phyloP scores from a whole-genome alignment of 2,329 filamentous ascomycete genomes.

The Macroventuria anomochaeta region DNA sequence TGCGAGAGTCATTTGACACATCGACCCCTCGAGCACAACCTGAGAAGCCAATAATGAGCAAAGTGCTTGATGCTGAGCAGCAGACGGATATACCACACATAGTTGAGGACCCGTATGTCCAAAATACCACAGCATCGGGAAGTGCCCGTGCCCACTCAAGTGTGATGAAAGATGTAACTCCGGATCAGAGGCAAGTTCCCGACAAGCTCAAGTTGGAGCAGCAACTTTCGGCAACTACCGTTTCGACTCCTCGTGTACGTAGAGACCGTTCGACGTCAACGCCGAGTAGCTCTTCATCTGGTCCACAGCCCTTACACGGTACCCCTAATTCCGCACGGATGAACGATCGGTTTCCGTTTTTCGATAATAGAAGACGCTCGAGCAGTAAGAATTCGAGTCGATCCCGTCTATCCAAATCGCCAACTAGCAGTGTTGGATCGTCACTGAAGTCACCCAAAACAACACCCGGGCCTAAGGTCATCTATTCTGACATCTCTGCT shows the following conservation, averaged over 20 bases:
- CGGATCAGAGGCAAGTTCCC: not conserved
- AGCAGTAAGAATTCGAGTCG: slow-evolving; percentile 36
- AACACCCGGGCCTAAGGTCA: slow-evolving; percentile 18
- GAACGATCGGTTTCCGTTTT: slow-evolving; percentile 54
- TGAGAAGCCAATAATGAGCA: not conserved
- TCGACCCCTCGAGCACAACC: slow-evolving; percentile 7
- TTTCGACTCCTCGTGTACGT: not conserved
- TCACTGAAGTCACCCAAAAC: slow-evolving; percentile 17
- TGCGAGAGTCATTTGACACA: slow-evolving; percentile 18
- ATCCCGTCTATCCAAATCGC: slow-evolving; percentile 24
- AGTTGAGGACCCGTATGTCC: not conserved
- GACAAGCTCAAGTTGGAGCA: not conserved
- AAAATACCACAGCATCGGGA: too few species aligned
- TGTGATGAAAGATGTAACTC: not conserved
- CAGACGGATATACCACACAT: not conserved
- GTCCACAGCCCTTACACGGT: slow-evolving; percentile 15
- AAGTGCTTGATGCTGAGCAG: not conserved
- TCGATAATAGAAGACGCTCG: slow-evolving; percentile 44
- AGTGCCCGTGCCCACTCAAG: too few species aligned
- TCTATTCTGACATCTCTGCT: slow-evolving; percentile 32
- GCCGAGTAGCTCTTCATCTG: slow-evolving; percentile 13
- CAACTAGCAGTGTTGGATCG: slow-evolving; percentile 25
- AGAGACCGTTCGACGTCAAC: slow-evolving; percentile 5
- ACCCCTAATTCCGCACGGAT: slow-evolving; percentile 46
- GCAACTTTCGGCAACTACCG: not conserved